Percentiles rank a stretch among this genome's conserved stretches.
phyloP scores from a whole-genome alignment of 2,329 filamentous ascomycete genomes.

The Botryotinia narcissicola region DNA sequence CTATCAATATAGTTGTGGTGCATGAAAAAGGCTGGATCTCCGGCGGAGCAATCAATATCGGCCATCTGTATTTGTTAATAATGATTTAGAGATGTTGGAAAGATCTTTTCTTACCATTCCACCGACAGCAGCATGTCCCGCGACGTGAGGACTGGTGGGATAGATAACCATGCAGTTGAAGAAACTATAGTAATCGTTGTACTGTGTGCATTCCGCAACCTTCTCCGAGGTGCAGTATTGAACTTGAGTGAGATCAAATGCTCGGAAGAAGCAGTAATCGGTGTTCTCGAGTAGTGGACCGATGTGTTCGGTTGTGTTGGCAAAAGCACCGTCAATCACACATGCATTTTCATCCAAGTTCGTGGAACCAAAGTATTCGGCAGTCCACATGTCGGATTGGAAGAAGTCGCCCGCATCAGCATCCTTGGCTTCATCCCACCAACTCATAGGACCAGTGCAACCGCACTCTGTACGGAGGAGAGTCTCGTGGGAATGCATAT shows the following conservation, averaged over 20 bases:
- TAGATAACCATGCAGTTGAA: conserved; percentile 11
- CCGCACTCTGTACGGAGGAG: not conserved
- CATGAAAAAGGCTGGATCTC: too few species aligned
- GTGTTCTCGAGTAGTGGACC: not conserved
- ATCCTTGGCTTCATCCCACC: not conserved
- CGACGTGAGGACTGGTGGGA: not conserved
- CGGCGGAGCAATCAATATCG: too few species aligned
- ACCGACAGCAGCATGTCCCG: not conserved
- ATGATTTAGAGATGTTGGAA: too few species aligned
- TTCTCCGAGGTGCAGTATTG: not conserved
- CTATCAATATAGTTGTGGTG: too few species aligned
- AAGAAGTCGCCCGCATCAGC: not conserved
- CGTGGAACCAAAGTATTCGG: not conserved
- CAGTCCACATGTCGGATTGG: not conserved
- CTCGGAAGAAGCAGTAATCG: conserved; percentile 9
- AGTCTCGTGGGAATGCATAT: not conserved
- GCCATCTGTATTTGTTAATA: too few species aligned
- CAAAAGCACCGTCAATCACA: conserved; percentile 6
- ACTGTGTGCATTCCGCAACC: not conserved
- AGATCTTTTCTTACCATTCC: not conserved
- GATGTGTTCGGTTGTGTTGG: conserved; percentile 6
- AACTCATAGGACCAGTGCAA: not conserved
- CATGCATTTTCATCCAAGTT: not conserved
- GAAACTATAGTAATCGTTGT: not conserved
- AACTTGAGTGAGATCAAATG: not conserved